Conservation (phyloP, 2,329 filamentous ascomycete genomes). For the Phyllosticta paracitricarpa region DNA sequence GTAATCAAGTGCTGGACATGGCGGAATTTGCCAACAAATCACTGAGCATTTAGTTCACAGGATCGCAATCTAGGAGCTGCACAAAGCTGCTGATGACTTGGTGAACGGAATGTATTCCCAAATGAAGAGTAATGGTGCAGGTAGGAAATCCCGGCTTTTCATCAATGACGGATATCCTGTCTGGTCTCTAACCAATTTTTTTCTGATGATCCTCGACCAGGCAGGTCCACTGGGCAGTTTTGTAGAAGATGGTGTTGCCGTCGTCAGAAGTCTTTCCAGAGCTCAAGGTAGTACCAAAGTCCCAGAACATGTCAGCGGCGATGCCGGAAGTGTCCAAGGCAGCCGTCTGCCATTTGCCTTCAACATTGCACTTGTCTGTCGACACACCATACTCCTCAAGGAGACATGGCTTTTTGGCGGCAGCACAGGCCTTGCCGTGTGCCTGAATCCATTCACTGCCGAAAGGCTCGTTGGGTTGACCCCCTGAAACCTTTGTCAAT, state of each 20-base stretch:
- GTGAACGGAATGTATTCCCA: background rate
- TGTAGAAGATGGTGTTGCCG: conserved; percentile 24
- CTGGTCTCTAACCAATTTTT: conserved; percentile 14
- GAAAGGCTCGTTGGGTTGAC: conserved; percentile 19
- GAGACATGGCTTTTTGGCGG: conserved; percentile 30
- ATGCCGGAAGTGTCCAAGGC: conserved; percentile 20
- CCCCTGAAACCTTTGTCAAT: conserved; percentile 17
- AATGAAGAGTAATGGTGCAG: background rate
- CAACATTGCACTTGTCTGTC: conserved; percentile 19
- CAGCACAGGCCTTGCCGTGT: conserved; percentile 32
- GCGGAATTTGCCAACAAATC: background rate
- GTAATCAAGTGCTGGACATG: background rate
- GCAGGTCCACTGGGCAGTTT: conserved; percentile 21
- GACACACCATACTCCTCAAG: conserved; percentile 31
- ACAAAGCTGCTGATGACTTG: background rate
- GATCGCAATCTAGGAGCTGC: background rate
- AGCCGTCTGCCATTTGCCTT: conserved; percentile 22
- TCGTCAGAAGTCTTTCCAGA: conserved; percentile 20
- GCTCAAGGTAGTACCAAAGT: conserved; percentile 20
- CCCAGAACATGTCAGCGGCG: conserved; percentile 26
- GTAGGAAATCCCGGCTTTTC: background rate
- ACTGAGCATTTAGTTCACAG: background rate
- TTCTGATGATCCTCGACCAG: conserved; percentile 21
- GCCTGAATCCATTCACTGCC: conserved; percentile 39
- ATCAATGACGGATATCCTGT: background rate